Percentiles rank a stretch among this genome's conserved stretches.
These are phyloP conservation scores for Nannochloropsis gaditana DNA, from an alignment of 108 stramenopile species.

Conservation along the genomic window DNA sequence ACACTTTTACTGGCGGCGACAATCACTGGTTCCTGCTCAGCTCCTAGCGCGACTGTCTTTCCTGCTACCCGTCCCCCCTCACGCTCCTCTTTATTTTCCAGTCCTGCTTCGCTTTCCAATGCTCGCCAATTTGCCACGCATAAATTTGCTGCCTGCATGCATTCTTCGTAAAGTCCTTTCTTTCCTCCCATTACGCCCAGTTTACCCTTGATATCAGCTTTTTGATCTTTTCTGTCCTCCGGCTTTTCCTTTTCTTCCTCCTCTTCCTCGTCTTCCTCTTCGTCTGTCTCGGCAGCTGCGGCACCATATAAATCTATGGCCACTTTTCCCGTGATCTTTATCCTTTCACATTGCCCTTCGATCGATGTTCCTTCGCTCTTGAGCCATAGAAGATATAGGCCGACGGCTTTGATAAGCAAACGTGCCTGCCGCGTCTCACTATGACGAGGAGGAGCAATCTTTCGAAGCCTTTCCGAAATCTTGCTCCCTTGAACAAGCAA, in stretches of 20 bases:
- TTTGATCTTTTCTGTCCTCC: background rate
- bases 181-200: background rate
- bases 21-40: background rate
- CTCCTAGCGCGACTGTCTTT: background rate
- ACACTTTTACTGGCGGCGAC: background rate
- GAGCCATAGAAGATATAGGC: background rate
- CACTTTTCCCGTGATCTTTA: background rate
- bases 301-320: background rate
- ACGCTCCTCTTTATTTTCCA: background rate
- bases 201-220: background rate
- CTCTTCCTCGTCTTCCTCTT: background rate
- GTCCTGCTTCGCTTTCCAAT: background rate
- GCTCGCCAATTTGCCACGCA: background rate
- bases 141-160: conserved; percentile 1
- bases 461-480: background rate
- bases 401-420: background rate
- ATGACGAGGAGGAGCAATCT: background rate
- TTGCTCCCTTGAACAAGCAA: background rate
- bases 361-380: background rate
- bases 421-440: background rate
- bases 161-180: background rate
- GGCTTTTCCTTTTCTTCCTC: background rate
- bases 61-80: background rate
- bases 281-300: background rate
- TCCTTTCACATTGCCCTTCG: background rate